Conservation (phyloP, 2,329 filamentous ascomycete species). For the Fusarium torreyae region DNA sequence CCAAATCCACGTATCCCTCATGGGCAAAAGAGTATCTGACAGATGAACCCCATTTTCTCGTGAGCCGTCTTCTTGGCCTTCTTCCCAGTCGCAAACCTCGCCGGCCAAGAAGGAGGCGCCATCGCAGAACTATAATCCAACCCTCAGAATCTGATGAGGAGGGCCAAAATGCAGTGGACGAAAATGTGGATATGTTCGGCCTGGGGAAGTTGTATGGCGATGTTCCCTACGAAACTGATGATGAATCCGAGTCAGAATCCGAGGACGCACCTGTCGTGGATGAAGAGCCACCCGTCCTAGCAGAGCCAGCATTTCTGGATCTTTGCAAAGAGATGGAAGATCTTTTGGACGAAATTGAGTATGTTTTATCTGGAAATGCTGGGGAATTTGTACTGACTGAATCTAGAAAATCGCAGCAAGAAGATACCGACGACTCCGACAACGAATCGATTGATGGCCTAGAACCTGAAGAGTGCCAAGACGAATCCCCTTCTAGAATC, state of each 20-base stretch:
- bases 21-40: conserved; percentile 48
- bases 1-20: conserved; percentile 44
- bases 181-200: conserved; percentile 37
- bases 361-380: conserved; percentile 8
- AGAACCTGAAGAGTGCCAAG: conserved; percentile 51
- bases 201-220: conserved; percentile 48
- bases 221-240: conserved; percentile 38
- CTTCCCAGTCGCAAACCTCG: conserved; percentile 44
- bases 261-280: conserved; percentile 37
- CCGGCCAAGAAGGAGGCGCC: conserved; percentile 42
- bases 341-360: conserved; percentile 53
- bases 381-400: conserved; percentile 14
- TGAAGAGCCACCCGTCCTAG: conserved; percentile 45
- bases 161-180: conserved; percentile 27
- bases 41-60: conserved; percentile 50
- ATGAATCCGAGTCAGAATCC: conserved; percentile 43
- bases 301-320: conserved; percentile 48
- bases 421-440: conserved; percentile 43
- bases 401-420: conserved; percentile 34
- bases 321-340: conserved; percentile 49
- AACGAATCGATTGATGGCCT: conserved; percentile 51
- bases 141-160: conserved; percentile 26
- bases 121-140: conserved; percentile 33
- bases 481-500: conserved; percentile 59
- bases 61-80: conserved; percentile 51